Percentiles rank a stretch among this genome's conserved stretches.
Conservation (phyloP, 2,329 filamentous ascomycete species). For the Sphaceloma murrayae region DNA sequence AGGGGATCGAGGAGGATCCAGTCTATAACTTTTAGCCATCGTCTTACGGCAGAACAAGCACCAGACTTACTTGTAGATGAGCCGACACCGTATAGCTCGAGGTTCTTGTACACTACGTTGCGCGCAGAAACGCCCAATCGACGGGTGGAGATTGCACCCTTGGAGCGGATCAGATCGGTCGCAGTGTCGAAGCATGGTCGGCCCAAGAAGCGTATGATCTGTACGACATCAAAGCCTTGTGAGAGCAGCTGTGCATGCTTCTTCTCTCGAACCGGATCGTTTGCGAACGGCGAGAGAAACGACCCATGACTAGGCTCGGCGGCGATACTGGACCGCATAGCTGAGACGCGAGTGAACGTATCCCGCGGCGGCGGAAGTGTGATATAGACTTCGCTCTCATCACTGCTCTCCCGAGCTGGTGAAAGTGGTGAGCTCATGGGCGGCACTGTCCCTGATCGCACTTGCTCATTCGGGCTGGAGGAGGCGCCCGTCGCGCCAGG, state of each 20-base stretch:
- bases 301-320: too few species aligned
- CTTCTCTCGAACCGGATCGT: background rate
- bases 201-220: background rate
- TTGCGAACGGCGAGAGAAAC: background rate
- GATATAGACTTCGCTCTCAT: background rate
- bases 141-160: background rate
- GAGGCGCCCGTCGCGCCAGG: background rate
- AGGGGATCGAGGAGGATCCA: constrained; percentile 24
- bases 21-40: too few species aligned
- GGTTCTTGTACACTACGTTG: background rate
- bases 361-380: background rate
- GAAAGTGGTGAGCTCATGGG: too few species aligned
- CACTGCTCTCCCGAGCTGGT: background rate
- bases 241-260: constrained; percentile 2
- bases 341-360: background rate
- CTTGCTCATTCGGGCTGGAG: background rate
- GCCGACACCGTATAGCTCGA: too few species aligned
- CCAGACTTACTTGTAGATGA: too few species aligned
- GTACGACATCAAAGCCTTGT: background rate
- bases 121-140: background rate
- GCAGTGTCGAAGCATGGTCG: constrained; percentile 7
- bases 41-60: too few species aligned
- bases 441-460: background rate
- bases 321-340: background rate
- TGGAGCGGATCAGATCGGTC: background rate